Evolutionary conservation across 2,329 filamentous ascomycete species (phyloP), one percentile per base, ranked within the genome.

Genomic region (Zalaria sp.): DNA sequence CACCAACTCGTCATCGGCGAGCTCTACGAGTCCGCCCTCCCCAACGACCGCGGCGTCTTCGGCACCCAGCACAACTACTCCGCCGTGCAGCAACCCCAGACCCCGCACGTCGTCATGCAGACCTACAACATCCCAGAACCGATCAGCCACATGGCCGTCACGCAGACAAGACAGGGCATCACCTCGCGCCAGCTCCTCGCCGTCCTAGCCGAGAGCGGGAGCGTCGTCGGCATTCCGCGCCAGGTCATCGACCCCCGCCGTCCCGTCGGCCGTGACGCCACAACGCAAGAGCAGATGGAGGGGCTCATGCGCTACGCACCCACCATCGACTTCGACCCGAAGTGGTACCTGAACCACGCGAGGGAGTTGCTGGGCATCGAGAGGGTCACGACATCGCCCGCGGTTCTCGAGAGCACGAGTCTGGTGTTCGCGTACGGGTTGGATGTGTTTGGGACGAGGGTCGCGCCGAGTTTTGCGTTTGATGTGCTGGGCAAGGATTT

Each of bases 401-500:
- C 86, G 1, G 61, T 86, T 4, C 73, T 98, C 27, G 91, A 98
- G 66, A 95, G 88, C 63, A 96, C 91, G 1, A 89, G 83, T 53
- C 61, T 96, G 42, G 73, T 98, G 8, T 81, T 95, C 54, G 87
- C 86, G 0, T 94, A 83, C 54, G 91, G 91, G 3, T 60, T 86
- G 9, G 91, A 98, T 58, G 67, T 96, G 2, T 98, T 93, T 50
- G 87, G 83, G 9, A 89, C 87, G 1, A 71, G 87, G 40, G 75
- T 93, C 7, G 77, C 81, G n/a, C 91, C 91, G 1, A 94, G 86
- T 60, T 78, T 83, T 52, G 75, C 83, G 10, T 98, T 98, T 60
- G 91, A 98, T 64, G 77, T 96, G 35, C 66, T 98, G 10, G 91
- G 87, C 47, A 91, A 87, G 63, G 84, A 85, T 2, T 98, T 98